Base-by-base conservation (phyloP, 2,329 filamentous ascomycete species). In the Hortaea werneckii region DNA sequence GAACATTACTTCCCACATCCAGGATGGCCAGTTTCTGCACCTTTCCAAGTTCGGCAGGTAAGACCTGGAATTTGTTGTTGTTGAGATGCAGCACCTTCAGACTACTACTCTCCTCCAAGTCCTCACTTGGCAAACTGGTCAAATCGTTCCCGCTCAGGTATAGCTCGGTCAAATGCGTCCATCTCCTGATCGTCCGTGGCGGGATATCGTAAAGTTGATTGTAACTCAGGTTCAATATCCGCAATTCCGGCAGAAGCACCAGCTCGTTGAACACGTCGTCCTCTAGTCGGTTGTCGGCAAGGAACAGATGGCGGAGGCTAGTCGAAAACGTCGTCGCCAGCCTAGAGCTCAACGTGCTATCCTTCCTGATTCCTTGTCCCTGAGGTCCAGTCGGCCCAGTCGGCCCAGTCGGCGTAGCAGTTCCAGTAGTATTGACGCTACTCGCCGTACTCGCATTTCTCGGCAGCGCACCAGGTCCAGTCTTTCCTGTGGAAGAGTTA, bases 261-360 rank as follows among this genome's bases (percentile, higher is more conserved):
- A 98, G 75, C 64, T 96, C 86, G 53, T 95, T 88, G 61, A 96
- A 96, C 0, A 95, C 85, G 57, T 96, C 90, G 57, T 96, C 92
- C 46, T 92, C 86, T 26, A 98, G 76, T 50, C 89, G 80, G 62
- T 98, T 98, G 62, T 98, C 92, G 6, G 92, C 92, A 48, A 98
- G 73, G 58, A 87, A 90, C 0, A 98, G 70, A 58, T 94, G 84
- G 42, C 83, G 78, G 50, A 98, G 69, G 5, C 88, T 94, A 5
- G 82, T 83, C 6, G 87, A 85, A 71, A 98, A 96, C 0, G 92
- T 98, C 53, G 83, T 86, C 12, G 82, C 78, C 47, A 94, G 70
- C 56, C 85, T 80, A 57, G 83, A 83, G 11, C 86, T 89, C 46
- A 94, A 72, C 40, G 82, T 86, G 0, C 92, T 96, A 64, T 98